Evolutionary conservation across 441 rosid species (phyloP).

Genomic region (Bruguiera hainesii): DNA sequence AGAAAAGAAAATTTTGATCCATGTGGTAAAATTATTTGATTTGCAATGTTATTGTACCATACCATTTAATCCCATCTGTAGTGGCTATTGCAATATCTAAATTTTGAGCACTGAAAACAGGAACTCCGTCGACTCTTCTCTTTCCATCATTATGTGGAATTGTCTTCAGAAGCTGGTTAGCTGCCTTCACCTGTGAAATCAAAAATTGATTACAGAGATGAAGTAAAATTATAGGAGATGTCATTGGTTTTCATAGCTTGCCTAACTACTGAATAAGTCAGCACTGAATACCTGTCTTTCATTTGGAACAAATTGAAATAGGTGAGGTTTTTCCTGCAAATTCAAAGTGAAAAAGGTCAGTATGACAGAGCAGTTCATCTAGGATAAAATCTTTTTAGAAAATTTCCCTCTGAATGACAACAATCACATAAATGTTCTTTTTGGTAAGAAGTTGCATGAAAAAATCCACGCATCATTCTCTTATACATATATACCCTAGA

Average conservation of each 20-base stretch:
- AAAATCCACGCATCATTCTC: neutral
- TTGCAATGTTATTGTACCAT: slow-evolving; percentile 13
- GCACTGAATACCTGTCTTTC: slow-evolving; percentile 68
- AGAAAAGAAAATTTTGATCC: neutral
- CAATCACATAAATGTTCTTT: no score
- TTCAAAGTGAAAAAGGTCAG: no score
- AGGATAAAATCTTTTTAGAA: no score
- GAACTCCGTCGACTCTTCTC: slow-evolving; percentile 79
- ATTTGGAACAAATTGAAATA: slow-evolving; percentile 94
- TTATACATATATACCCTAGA: no score
- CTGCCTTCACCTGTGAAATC: slow-evolving; percentile 72
- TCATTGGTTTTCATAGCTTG: neutral
- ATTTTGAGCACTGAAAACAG: slow-evolving; percentile 89
- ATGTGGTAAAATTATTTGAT: neutral
- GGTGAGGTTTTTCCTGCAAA: slow-evolving; percentile 82
- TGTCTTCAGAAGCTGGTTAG: slow-evolving; percentile 73
- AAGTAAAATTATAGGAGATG: neutral
- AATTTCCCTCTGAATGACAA: no score
- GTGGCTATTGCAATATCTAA: slow-evolving; percentile 97
- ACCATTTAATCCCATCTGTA: slow-evolving; percentile 88
- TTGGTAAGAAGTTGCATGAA: neutral
- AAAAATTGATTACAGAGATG: slow-evolving; percentile 5
- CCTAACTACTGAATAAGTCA: slow-evolving; percentile 5
- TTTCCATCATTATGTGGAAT: slow-evolving; percentile 51
- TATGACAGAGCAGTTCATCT: no score